These are phyloP conservation scores for Colletotrichum acutatum DNA, from an alignment of 2,329 filamentous ascomycete genomes.

Conservation along the genomic window DNA sequence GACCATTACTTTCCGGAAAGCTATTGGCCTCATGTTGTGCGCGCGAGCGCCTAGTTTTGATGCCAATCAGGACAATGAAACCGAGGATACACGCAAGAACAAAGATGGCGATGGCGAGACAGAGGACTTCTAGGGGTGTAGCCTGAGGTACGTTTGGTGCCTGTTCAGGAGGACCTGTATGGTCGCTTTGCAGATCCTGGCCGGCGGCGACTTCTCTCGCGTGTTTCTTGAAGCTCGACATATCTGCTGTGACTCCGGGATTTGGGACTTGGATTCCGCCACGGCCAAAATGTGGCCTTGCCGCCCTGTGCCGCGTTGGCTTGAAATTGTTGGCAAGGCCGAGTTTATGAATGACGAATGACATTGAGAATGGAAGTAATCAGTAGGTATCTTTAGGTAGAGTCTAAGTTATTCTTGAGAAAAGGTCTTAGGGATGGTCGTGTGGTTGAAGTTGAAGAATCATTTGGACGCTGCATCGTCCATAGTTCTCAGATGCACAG, in stretches of 20 bases:
- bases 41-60: neutral
- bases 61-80: slow-evolving; percentile 43
- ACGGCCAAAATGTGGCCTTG: neutral
- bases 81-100: slow-evolving; percentile 46
- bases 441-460: neutral
- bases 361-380: neutral
- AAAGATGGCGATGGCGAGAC: slow-evolving; percentile 47
- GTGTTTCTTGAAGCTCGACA: neutral
- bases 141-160: slow-evolving; percentile 34
- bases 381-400: neutral
- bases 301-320: neutral
- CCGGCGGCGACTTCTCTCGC: neutral
- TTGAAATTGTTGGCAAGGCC: neutral
- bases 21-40: slow-evolving; percentile 34
- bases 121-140: slow-evolving; percentile 46
- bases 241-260: neutral
- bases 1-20: slow-evolving; percentile 15
- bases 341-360: neutral
- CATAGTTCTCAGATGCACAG: neutral
- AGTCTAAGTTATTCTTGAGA: neutral
- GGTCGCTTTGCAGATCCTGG: neutral
- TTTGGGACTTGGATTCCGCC: neutral
- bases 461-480: neutral
- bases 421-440: neutral
- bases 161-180: neutral